Evolutionary conservation across 805 yeast genomes (phyloP).

Genomic region (Pichia kluyveri): DNA sequence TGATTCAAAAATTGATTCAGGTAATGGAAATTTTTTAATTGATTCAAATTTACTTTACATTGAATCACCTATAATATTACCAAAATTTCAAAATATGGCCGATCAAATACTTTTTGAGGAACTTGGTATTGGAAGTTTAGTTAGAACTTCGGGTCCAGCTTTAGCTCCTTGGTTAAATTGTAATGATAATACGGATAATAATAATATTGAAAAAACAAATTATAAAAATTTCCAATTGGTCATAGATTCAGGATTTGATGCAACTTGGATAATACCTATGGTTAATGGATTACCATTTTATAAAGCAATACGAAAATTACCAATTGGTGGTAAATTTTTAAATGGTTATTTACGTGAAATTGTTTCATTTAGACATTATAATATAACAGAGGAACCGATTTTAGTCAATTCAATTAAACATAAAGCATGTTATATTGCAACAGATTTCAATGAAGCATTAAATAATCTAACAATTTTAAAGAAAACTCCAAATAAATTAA

Average conservation of each 20-base stretch:
- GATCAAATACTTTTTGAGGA: slow-evolving; percentile 95
- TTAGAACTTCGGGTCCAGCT: slow-evolving; percentile 54
- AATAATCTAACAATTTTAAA: slow-evolving; percentile 20
- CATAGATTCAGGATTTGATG: slow-evolving; percentile 80
- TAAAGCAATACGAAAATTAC: slow-evolving; percentile 68
- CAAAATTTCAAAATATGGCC: slow-evolving; percentile 70
- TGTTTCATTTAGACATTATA: slow-evolving; percentile 84
- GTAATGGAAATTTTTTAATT: slow-evolving; percentile 29
- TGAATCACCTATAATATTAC: slow-evolving; percentile 76
- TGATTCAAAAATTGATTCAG: slow-evolving; percentile 27
- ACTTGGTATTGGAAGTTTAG: slow-evolving; percentile 66
- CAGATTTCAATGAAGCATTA: slow-evolving; percentile 34
- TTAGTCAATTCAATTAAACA: slow-evolving; percentile 83
- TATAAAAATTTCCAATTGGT: slow-evolving; percentile 61
- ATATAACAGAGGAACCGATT: slow-evolving; percentile 84
- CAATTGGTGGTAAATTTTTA: slow-evolving; percentile 79
- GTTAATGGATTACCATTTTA: slow-evolving; percentile 69
- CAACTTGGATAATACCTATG: slow-evolving; percentile 83
- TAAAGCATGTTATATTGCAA: slow-evolving; percentile 58
- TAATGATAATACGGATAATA: neutral
- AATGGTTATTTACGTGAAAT: slow-evolving; percentile 79
- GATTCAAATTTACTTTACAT: slow-evolving; percentile 60
- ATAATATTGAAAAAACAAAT: slow-evolving; percentile 1
- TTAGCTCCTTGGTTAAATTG: slow-evolving; percentile 53
- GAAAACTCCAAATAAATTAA: slow-evolving; percentile 10